Conservation (phyloP, 2,329 filamentous ascomycete species). For the Fusarium sp. region DNA sequence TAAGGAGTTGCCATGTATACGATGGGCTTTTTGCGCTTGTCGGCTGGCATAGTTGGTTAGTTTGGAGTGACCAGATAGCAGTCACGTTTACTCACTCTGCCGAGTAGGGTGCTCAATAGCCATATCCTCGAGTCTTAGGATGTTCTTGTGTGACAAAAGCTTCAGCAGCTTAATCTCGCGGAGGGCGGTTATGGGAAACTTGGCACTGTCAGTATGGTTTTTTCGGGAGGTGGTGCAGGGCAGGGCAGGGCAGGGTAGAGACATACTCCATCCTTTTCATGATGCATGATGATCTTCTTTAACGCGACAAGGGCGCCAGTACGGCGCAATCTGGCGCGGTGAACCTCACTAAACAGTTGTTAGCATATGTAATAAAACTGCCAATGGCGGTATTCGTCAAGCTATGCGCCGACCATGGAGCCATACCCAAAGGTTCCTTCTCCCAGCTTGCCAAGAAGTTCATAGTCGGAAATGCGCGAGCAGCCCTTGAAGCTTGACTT, state of each 20-base stretch:
- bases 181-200: constrained; percentile 97
- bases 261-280: constrained; percentile 93
- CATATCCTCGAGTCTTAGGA: constrained; percentile 93
- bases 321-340: constrained; percentile 84
- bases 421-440: constrained; percentile 93
- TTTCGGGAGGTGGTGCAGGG: constrained; percentile 6
- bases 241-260: background rate
- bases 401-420: constrained; percentile 14
- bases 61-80: background rate
- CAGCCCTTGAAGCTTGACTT: constrained; percentile 81
- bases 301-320: constrained; percentile 83
- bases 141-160: constrained; percentile 90
- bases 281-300: constrained; percentile 99
- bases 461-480: constrained; percentile 84
- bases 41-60: constrained; percentile 61
- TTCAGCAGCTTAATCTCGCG: constrained; percentile 98
- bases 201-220: constrained; percentile 25
- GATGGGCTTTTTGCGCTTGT: constrained; percentile 84
- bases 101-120: constrained; percentile 82
- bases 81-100: constrained; percentile 62
- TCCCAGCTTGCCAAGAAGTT: constrained; percentile 84
- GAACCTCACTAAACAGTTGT: constrained; percentile 75
- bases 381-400: constrained; percentile 20
- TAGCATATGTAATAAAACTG: constrained; percentile 10
- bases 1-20: constrained; percentile 99